phyloP scores from a whole-genome alignment of 257 asterid species.

The Handroanthus guayacan region DNA sequence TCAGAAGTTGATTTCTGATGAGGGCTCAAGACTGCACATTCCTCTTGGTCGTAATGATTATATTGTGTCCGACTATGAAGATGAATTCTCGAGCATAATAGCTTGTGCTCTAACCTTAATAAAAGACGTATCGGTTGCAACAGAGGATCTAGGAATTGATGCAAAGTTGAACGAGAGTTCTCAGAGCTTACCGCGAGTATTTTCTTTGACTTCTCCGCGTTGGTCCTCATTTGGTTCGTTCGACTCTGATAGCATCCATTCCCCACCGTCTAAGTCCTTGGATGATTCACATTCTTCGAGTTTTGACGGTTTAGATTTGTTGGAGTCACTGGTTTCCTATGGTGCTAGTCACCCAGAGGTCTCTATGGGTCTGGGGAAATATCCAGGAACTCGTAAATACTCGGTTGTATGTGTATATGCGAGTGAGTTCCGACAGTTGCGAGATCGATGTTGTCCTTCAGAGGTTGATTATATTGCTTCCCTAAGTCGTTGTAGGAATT shows the following conservation, averaged over 20 bases:
- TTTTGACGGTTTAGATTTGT: conserved; percentile 71
- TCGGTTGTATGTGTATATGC: conserved; percentile 78
- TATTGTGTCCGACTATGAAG: conserved; percentile 84
- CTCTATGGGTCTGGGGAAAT: conserved; percentile 79
- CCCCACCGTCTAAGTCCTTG: conserved; percentile 47
- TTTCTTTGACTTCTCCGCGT: conserved; percentile 61
- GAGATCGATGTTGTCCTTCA: conserved; percentile 82
- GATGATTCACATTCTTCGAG: conserved; percentile 68
- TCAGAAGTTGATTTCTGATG: conserved; percentile 62
- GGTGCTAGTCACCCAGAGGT: conserved; percentile 79
- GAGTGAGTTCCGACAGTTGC: conserved; percentile 65
- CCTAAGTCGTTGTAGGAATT: conserved; percentile 80
- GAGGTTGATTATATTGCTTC: conserved; percentile 86
- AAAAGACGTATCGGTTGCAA: conserved; percentile 50
- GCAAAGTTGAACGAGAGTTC: conserved; percentile 51
- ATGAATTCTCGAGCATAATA: conserved; percentile 90
- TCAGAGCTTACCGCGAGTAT: conserved; percentile 54
- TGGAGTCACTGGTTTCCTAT: conserved; percentile 66
- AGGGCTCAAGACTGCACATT: conserved; percentile 78
- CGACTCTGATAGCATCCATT: conserved; percentile 60
- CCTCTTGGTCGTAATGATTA: conserved; percentile 71
- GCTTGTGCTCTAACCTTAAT: conserved; percentile 85
- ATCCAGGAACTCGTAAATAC: conserved; percentile 73
- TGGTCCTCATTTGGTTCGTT: conserved; percentile 72
- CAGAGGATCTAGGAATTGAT: conserved; percentile 51